Conservation (phyloP, 345 rosid species). For the Angophora floribunda region DNA sequence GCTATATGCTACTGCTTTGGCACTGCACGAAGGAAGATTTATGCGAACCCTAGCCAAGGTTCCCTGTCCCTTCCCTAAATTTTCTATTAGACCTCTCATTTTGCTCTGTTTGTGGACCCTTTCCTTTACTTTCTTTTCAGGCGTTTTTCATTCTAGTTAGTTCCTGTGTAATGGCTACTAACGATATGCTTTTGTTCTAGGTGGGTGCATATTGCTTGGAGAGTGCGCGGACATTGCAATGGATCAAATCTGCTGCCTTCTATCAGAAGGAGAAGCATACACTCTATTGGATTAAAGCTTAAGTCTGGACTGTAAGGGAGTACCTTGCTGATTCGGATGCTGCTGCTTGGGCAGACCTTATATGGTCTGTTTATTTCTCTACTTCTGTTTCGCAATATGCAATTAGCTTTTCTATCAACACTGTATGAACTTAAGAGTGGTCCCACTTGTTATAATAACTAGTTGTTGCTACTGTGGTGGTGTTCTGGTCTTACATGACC, state of each 20-base stretch:
- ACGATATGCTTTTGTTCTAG: background rate
- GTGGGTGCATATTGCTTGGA: background rate
- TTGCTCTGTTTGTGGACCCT: background rate
- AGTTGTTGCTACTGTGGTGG: background rate
- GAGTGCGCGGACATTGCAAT: background rate
- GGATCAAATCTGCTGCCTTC: background rate
- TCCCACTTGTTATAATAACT: background rate
- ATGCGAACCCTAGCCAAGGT: conserved; percentile 1
- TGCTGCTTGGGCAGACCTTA: background rate
- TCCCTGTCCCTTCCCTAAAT: background rate
- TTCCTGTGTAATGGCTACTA: background rate
- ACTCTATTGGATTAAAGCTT: background rate
- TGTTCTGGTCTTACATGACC: background rate
- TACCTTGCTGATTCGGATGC: background rate
- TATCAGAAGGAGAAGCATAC: background rate
- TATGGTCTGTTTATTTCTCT: background rate
- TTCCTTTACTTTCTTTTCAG: background rate
- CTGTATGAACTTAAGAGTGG: background rate
- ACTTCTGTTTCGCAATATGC: background rate
- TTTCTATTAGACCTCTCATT: background rate
- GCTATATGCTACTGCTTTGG: conserved; percentile 2
- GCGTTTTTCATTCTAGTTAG: background rate
- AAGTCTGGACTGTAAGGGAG: background rate
- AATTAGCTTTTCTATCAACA: background rate
- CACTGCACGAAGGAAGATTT: background rate